These are phyloP conservation scores for Teunomyces kruisii DNA, from an alignment of 805 yeast genomes.

Conservation along the genomic window DNA sequence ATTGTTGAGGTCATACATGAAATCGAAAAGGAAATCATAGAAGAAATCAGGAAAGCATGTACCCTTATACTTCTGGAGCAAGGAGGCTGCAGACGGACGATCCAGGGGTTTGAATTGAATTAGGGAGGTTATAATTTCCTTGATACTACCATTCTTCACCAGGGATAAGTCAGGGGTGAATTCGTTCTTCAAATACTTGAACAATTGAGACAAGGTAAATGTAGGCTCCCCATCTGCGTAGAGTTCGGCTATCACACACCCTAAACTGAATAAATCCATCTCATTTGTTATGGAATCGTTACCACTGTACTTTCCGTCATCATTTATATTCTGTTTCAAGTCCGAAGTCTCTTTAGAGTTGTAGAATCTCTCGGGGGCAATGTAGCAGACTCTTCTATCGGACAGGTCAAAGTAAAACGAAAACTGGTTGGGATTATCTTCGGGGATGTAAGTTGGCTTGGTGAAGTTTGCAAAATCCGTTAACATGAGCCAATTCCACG, in stretches of 20 bases:
- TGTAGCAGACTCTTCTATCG: constrained; percentile 79
- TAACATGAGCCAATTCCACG: constrained; percentile 84
- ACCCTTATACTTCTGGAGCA: constrained; percentile 51
- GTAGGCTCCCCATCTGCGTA: constrained; percentile 84
- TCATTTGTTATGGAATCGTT: constrained; percentile 44
- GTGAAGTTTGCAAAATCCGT: constrained; percentile 76
- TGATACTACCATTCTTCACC: constrained; percentile 51
- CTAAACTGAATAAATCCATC: constrained; percentile 82
- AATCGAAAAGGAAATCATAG: constrained; percentile 68
- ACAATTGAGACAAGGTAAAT: constrained; percentile 83
- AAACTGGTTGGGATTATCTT: constrained; percentile 89
- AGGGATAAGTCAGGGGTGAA: constrained; percentile 61
- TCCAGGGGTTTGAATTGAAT: constrained; percentile 60
- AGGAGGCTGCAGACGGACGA: constrained; percentile 55
- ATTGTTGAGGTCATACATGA: constrained; percentile 42
- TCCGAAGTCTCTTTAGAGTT: constrained; percentile 25
- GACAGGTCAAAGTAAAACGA: constrained; percentile 92
- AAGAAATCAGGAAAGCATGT: constrained; percentile 66
- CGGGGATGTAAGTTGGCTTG: constrained; percentile 85
- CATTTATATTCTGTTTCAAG: constrained; percentile 19
- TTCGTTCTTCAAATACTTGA: constrained; percentile 73
- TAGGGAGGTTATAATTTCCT: constrained; percentile 61
- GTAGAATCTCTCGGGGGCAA: constrained; percentile 90
- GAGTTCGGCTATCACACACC: constrained; percentile 89
- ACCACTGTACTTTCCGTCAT: constrained; percentile 23